Conservation (phyloP, 305 asterid genomes). For the Vinca major region DNA sequence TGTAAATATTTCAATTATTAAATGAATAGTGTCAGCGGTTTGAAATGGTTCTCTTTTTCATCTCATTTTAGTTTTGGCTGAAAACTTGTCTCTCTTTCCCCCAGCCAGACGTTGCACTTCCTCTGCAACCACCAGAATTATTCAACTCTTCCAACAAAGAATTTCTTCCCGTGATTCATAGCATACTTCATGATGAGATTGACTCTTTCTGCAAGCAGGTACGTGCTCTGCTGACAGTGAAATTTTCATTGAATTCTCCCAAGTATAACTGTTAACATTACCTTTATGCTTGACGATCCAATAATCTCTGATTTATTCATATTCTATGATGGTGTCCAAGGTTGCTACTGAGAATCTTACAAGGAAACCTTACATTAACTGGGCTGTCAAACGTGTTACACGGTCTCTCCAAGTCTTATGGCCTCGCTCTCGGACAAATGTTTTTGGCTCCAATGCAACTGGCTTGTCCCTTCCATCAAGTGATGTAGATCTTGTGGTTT, state of each 20-base stretch:
- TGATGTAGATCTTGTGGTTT: conserved; percentile 96
- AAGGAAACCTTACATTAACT: conserved; percentile 82
- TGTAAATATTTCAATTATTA: conserved; percentile 31
- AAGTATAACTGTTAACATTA: conserved; percentile 10
- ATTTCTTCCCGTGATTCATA: conserved; percentile 55
- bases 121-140: conserved; percentile 77
- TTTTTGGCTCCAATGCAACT: conserved; percentile 94
- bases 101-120: conserved; percentile 96
- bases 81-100: conserved; percentile 16
- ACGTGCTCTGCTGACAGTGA: conserved; percentile 12
- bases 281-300: conserved; percentile 14
- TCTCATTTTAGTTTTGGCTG: conserved; percentile 22
- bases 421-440: conserved; percentile 96
- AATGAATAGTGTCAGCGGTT: background rate
- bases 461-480: conserved; percentile 96
- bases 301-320: conserved; percentile 18
- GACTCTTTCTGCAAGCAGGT: conserved; percentile 92
- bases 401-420: conserved; percentile 96
- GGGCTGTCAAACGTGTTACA: conserved; percentile 99
- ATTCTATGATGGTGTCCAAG: conserved; percentile 31
- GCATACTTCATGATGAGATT: conserved; percentile 74
- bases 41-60: conserved; percentile 5
- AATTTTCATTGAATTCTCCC: conserved; percentile 17
- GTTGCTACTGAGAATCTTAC: conserved; percentile 84
- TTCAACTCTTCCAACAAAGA: conserved; percentile 48